These are phyloP conservation scores for Lactarius quietus DNA, from an alignment of 768 basidiomycete genomes.

Conservation along the genomic window DNA sequence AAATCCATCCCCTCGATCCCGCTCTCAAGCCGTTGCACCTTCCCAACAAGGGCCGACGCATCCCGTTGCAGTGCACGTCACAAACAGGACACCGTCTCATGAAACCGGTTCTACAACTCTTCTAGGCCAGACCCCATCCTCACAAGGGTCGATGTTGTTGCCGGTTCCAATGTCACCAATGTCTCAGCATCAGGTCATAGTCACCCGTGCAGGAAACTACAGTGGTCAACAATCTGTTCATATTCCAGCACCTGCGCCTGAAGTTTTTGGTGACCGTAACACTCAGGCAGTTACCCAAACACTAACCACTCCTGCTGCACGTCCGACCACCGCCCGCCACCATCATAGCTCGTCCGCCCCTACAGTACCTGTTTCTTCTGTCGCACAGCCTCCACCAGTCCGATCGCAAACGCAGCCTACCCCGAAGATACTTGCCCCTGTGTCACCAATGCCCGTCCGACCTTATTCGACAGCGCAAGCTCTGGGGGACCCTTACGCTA, in stretches of 20 bases:
- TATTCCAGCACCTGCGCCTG: neutral
- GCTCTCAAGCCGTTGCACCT: conserved; percentile 11
- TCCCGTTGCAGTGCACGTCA: conserved; percentile 13
- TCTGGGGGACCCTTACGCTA: conserved; percentile 7
- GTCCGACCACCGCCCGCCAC: conserved; percentile 23
- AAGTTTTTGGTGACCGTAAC: conserved; percentile 6
- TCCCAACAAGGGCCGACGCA: conserved; percentile 14
- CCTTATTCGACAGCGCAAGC: conserved; percentile 17
- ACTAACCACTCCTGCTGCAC: neutral
- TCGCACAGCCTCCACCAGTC: conserved; percentile 4
- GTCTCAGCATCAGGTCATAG: conserved; percentile 14
- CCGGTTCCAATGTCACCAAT: conserved; percentile 15
- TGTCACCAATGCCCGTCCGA: conserved; percentile 23
- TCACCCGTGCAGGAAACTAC: neutral
- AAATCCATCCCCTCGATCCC: conserved; percentile 26
- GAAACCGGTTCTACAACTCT: conserved; percentile 28
- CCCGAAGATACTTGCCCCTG: conserved; percentile 5
- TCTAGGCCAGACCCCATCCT: conserved; percentile 25
- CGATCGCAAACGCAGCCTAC: conserved; percentile 22
- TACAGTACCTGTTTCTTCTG: conserved; percentile 11
- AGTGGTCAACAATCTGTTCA: conserved; percentile 10
- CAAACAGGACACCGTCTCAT: conserved; percentile 24
- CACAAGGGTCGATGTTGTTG: conserved; percentile 22
- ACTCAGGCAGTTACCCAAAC: neutral
- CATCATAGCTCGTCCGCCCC: conserved; percentile 21